Base-by-base conservation (phyloP, 768 basidiomycete species). In the Zangia roseola region DNA sequence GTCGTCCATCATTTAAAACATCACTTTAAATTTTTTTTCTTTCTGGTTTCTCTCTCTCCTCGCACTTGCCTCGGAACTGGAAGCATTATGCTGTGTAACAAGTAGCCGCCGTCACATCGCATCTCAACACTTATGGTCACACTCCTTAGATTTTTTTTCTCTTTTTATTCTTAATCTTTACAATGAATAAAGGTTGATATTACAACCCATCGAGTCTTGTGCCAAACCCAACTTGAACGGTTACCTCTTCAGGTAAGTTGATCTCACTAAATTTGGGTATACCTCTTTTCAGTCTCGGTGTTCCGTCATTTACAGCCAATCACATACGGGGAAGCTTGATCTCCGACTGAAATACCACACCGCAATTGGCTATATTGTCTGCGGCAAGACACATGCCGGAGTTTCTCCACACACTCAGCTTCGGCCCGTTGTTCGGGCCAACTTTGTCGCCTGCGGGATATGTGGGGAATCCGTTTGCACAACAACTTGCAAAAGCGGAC, bases 161-260 rank as follows among this genome's bases (percentile, higher is more conserved):
- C 21, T 43, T 47, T 43, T 41, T 49, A 50, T 49, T 41, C 37
- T 50, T 65, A 68, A 59, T 57, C 36, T 49, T 36, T 54, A 44
- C 50, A 45, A 50, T 50, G 43, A 54, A 60, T 48, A 53, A 53
- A 63, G 40, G 26, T 31, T 41, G 14, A 24, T 28, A 43, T 53
- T 5, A 30, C 26, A 46, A 43, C 46, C 42, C 17, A 42, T 37
- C 12, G 49, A 45, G 52, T 9, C 16, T 34, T 28, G 34, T 26
- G 24, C 44, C 19, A 16, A 33, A 36, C 37, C 24, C 24, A 50
- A 50, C 48, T 43, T 52, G 43, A 40, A 50, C 21, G 33, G 43
- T 31, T 62, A 12, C 57, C 45, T 8, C 10, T 43, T 52, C 7
- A 19, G 47, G 50, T 3, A 33, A 41, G 42, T 43, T 35, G 47